A percentile compares a stretch with the other conserved stretches of the same genome.
Evolutionary conservation across 352 stramenopile genomes (phyloP).

Genomic region (Pythium grandisporangium): DNA sequence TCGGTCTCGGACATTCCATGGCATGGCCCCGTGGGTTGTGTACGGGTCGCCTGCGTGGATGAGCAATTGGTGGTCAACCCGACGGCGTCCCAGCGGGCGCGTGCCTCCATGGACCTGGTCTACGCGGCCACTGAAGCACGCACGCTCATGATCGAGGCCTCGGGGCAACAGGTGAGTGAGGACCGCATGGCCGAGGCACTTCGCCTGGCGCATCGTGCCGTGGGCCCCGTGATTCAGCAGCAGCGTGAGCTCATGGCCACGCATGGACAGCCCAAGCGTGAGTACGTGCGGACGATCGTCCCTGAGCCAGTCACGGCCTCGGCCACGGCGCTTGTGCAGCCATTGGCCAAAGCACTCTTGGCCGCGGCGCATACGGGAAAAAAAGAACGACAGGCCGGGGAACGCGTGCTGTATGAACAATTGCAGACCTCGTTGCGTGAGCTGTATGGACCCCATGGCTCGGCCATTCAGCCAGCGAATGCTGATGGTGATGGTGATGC

Average conservation of each 20-base stretch:
- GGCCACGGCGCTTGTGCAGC: constrained; percentile 36
- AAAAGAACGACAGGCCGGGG: constrained; percentile 45
- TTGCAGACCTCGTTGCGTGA: constrained; percentile 55
- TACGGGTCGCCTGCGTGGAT: constrained; percentile 79
- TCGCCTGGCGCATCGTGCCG: constrained; percentile 55
- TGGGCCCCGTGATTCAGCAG: constrained; percentile 45
- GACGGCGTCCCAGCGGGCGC: constrained; percentile 55
- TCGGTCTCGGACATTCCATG: constrained; percentile 85
- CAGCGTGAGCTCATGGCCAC: constrained; percentile 47
- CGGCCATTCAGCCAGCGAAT: too few species aligned
- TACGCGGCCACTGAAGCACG: constrained; percentile 73
- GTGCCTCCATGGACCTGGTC: constrained; percentile 71
- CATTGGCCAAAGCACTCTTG: constrained; percentile 26
- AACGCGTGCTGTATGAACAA: constrained; percentile 60
- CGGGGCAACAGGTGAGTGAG: constrained; percentile 68
- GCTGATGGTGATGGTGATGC: too few species aligned
- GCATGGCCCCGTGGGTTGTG: constrained; percentile 82
- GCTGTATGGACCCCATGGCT: too few species aligned
- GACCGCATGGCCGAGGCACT: constrained; percentile 65
- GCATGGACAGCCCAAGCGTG: constrained; percentile 60
- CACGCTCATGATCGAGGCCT: constrained; percentile 86
- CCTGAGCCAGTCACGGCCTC: constrained; percentile 36
- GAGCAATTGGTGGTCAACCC: constrained; percentile 91
- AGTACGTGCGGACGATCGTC: constrained; percentile 39
- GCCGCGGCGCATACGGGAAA: constrained; percentile 31